Base-by-base conservation (phyloP, 2,329 filamentous ascomycete species). In the Byssoonygena ceratinophila region DNA sequence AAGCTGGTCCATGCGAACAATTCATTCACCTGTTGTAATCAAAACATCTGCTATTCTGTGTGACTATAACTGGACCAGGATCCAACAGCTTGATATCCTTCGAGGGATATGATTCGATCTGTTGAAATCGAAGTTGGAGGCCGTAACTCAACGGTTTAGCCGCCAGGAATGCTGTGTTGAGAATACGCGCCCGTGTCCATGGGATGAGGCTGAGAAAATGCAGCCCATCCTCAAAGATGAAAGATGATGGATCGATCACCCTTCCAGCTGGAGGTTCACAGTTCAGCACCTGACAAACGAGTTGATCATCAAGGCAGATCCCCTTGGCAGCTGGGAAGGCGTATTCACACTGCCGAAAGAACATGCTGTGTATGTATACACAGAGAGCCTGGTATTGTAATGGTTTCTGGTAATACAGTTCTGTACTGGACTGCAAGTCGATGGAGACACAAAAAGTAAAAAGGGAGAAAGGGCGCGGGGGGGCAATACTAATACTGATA, bases 261-360 rank as follows among this genome's bases (percentile, higher is more conserved):
- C n/a, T n/a, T n/a, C n/a, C n/a, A n/a, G n/a, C n/a, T n/a, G n/a
- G n/a, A n/a, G 2, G n/a, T 40, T 20, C 27, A 29, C 5, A n/a
- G 37, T 40, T 12, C 41, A 44, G 14, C 22, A 25, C 37, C 18
- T 43, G 37, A 50, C 23, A 25, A 32, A 43, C 36, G 25, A 11
- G 37, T 22, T 23, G 49, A 51, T 51, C 49, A 45, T 31, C 49
- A 22, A 45, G 27, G 40, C 47, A 45, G 49, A 51, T 51, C 49
- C 29, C 5, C 49, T 51, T 51, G 49, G 49, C 49, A 16, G 12
- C 23, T n/a, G 37, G 8, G 39, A 36, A 1, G 32, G 32, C n/a
- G 11, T 20, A 4, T 37, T n/a, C 16, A 22, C 12, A 44, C 36
- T n/a, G n/a, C n/a, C n/a, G n/a, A n/a, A n/a, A n/a, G n/a, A n/a